Evolutionary conservation across 495 filamentous ascomycete genomes (phyloP).

Genomic region (Letharia lupina): DNA sequence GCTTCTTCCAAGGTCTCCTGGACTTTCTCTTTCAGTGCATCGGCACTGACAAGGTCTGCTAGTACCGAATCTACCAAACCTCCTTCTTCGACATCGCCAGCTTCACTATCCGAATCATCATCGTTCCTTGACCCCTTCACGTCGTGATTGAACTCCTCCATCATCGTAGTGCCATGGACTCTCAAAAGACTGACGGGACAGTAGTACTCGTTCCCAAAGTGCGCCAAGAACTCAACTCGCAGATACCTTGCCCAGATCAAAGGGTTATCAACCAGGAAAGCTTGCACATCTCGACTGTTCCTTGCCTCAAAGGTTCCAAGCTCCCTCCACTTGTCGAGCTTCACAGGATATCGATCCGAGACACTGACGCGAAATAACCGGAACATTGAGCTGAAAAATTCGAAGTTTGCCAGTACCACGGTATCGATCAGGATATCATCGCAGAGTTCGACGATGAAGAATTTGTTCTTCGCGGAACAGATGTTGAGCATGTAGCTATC

Average conservation of each 20-base stretch:
- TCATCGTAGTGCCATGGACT: constrained; percentile 93
- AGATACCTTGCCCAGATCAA: constrained; percentile 93
- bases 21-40: constrained; percentile 12
- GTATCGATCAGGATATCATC: constrained; percentile 96
- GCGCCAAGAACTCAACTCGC: constrained; percentile 80
- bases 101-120: constrained; percentile 42
- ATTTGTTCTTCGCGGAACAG: constrained; percentile 81
- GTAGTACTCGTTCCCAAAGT: constrained; percentile 95
- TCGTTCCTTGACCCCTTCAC: constrained; percentile 57
- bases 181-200: constrained; percentile 85
- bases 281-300: constrained; percentile 88
- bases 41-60: constrained; percentile 22
- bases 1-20: background rate
- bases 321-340: constrained; percentile 83
- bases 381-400: constrained; percentile 97
- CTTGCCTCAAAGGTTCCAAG: constrained; percentile 81
- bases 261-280: constrained; percentile 85
- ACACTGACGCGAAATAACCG: constrained; percentile 82
- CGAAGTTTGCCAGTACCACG: constrained; percentile 90
- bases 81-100: constrained; percentile 33
- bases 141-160: constrained; percentile 77
- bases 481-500: constrained; percentile 97
- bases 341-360: constrained; percentile 87
- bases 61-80: constrained; percentile 22
- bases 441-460: constrained; percentile 80